These are phyloP conservation scores for Neurospora sp. DNA, from an alignment of 495 filamentous ascomycete genomes.

Conservation along the genomic window DNA sequence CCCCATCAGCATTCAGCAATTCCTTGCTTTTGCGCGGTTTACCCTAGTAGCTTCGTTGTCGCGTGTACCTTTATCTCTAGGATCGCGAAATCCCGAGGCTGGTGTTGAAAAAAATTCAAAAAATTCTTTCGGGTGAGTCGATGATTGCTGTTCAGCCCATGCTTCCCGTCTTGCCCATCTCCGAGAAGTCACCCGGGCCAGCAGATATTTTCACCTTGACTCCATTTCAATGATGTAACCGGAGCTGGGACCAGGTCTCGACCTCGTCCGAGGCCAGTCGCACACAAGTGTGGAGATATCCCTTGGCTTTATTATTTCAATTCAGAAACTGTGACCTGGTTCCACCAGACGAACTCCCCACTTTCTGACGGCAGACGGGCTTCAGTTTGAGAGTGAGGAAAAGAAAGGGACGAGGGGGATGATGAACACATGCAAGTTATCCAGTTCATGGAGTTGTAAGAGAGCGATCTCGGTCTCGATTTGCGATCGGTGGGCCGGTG, in stretches of 20 bases:
- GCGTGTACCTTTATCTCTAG: not conserved
- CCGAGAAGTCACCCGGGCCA: not conserved
- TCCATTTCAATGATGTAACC: not conserved
- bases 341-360: not conserved
- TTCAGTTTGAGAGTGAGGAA: not conserved
- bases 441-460: not conserved
- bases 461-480: not conserved
- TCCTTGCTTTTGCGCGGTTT: not conserved
- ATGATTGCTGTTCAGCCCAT: not conserved
- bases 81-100: not conserved
- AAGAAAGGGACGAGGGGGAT: not conserved
- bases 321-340: not conserved
- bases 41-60: not conserved
- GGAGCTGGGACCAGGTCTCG: not conserved
- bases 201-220: not conserved
- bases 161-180: not conserved
- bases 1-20: not conserved
- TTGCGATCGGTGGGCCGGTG: not conserved
- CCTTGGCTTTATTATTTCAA: not conserved
- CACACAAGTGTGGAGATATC: not conserved
- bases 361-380: not conserved
- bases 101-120: not conserved
- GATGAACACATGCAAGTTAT: not conserved
- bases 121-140: not conserved
- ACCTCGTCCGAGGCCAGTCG: not conserved